Conservation (phyloP, 2,329 filamentous ascomycete genomes). For the Pyrenochaeta sp. region DNA sequence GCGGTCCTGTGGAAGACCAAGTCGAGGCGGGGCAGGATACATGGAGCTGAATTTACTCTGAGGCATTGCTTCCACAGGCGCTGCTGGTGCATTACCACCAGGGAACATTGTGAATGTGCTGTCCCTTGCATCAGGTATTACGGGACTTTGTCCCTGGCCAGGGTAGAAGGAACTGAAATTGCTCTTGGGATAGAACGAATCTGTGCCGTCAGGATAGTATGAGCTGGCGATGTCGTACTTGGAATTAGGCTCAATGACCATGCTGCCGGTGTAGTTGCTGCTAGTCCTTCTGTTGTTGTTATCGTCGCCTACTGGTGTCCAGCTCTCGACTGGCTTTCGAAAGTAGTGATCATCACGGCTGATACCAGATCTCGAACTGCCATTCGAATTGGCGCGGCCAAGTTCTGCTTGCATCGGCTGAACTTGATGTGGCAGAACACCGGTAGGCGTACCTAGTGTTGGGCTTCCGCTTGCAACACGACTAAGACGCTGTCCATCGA, state of each 20-base stretch:
- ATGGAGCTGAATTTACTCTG: constrained; percentile 36
- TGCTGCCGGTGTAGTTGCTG: constrained; percentile 54
- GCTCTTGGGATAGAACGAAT: constrained; percentile 55
- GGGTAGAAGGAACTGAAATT: constrained; percentile 61
- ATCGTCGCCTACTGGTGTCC: constrained; percentile 46
- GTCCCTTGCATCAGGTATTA: constrained; percentile 68
- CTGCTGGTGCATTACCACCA: constrained; percentile 23
- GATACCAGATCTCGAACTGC: constrained; percentile 42
- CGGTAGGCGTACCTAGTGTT: constrained; percentile 67
- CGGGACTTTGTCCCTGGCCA: constrained; percentile 56
- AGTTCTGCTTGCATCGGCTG: constrained; percentile 50
- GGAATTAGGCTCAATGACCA: constrained; percentile 49
- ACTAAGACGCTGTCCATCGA: constrained; percentile 68
- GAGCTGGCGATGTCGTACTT: constrained; percentile 63
- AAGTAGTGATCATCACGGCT: constrained; percentile 43
- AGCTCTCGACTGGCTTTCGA: constrained; percentile 41
- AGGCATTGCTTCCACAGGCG: constrained; percentile 20
- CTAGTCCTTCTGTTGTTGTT: constrained; percentile 51
- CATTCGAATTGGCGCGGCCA: constrained; percentile 46
- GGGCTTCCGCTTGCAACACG: constrained; percentile 74
- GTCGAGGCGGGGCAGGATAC: constrained; percentile 37
- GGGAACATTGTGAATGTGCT: constrained; percentile 55
- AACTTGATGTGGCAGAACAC: constrained; percentile 46
- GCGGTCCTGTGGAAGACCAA: constrained; percentile 48
- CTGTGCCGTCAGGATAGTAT: constrained; percentile 44